These are phyloP conservation scores for Trichophyton schoenleinii DNA, from an alignment of 2,329 filamentous ascomycete species.

Conservation along the genomic window DNA sequence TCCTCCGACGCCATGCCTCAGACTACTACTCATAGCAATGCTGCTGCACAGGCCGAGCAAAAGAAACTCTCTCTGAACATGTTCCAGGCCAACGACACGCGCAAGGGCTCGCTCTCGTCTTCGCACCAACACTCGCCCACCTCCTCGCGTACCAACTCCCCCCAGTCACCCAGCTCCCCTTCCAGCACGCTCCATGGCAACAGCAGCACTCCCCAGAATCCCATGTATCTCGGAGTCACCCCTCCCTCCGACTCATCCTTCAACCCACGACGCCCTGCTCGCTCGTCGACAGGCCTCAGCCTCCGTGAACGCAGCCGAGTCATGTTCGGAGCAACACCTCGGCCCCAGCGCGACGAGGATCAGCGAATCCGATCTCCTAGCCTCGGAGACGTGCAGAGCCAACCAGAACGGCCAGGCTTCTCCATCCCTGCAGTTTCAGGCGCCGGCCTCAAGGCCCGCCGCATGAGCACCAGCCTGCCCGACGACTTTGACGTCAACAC, in stretches of 20 bases:
- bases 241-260: constrained; percentile 7
- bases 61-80: constrained; percentile 3
- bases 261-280: constrained; percentile 10
- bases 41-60: not conserved
- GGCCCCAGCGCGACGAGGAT: constrained; percentile 12
- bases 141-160: constrained; percentile 26
- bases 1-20: not conserved
- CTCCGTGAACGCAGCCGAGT: constrained; percentile 17
- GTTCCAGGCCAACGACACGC: constrained; percentile 6
- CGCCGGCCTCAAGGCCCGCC: constrained; percentile 64
- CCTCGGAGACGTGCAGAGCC: constrained; percentile 16
- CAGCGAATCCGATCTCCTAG: constrained; percentile 19
- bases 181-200: constrained; percentile 18
- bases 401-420: constrained; percentile 18
- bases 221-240: constrained; percentile 7
- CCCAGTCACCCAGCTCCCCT: constrained; percentile 23
- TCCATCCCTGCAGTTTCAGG: constrained; percentile 54
- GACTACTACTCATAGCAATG: not conserved
- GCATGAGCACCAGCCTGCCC: constrained; percentile 59
- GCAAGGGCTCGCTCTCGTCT: constrained; percentile 26
- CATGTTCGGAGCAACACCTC: constrained; percentile 17
- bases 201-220: constrained; percentile 5
- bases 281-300: constrained; percentile 17
- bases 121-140: constrained; percentile 25
- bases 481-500: constrained; percentile 63